Percentiles rank a stretch among this genome's conserved stretches.
These are phyloP conservation scores for Salvia hispanica DNA, from an alignment of 257 asterid species.

Conservation along the genomic window DNA sequence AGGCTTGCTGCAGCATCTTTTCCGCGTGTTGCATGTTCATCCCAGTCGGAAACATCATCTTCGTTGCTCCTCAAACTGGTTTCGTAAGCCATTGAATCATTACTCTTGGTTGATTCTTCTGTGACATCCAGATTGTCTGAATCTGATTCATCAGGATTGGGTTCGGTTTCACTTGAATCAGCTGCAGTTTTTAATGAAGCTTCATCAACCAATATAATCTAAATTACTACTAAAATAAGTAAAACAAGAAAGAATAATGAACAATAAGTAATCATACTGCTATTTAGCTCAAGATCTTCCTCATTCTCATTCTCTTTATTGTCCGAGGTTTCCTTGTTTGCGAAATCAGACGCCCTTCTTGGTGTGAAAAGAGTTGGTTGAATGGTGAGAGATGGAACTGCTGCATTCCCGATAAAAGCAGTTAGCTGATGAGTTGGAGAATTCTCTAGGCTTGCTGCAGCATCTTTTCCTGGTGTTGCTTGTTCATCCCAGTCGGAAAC, in stretches of 20 bases:
- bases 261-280: slow-evolving; percentile 5
- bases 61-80: slow-evolving; percentile 5
- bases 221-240: too few species aligned
- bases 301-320: not conserved
- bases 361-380: too few species aligned
- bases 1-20: not conserved
- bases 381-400: not conserved
- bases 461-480: too few species aligned
- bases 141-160: slow-evolving; percentile 2
- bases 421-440: too few species aligned
- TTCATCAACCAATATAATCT: not conserved
- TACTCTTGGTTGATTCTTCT: not conserved
- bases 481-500: too few species aligned
- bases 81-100: not conserved
- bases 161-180: not conserved
- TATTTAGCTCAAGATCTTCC: slow-evolving; percentile 9
- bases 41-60: not conserved
- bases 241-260: not conserved
- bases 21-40: not conserved
- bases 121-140: not conserved
- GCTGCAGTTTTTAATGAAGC: slow-evolving; percentile 9
- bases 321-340: too few species aligned
- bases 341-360: too few species aligned
- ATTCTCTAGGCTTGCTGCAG: too few species aligned
- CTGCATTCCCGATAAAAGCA: too few species aligned